Evolutionary conservation across 1,139 yeast species (phyloP), one percentile per base, ranked within the genome.

Genomic region (Candida sp.): DNA sequence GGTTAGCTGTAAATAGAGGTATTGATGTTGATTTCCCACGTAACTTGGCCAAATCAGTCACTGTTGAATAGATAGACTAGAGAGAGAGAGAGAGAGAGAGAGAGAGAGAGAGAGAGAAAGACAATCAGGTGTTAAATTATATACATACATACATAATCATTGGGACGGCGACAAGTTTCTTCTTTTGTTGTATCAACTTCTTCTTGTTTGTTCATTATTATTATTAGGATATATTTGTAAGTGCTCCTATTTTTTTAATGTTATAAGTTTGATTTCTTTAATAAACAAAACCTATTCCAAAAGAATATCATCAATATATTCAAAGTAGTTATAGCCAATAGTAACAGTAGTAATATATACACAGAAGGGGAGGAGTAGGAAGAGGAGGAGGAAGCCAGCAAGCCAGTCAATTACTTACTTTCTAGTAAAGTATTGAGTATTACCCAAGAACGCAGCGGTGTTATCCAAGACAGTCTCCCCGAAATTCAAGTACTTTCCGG

Each of bases 21-120:
- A 88, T 90, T 63, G 97, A 96, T 69, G 99, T 96, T 53, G 99
- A 96, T 72, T 94, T 94, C 85, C 99, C 99, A 61, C 88, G 99
- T 76, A 96, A 96, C 77, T 83, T 96, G 77, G 99, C 99, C 58
- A 96, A 96, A 80, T 88, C 97, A 44, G 99, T 96, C 53, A 96
- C 99, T 49, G 99, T 96, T 57, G 98, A 88, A 77, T 89, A 80
- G 57, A 44, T 42, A 17, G 17, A 17, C 17, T 17, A 17, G 39
- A 9, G 25, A 23, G 39, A 35, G 26, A 25, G 8, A 34, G 38
- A 5, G 22, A 34, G 38, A 34, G 7, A 34, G 38, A 34, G 17
- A 34, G 17, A 12, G 25, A 37, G 41, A 37, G 39, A 7, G 25
- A 35, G 41, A 37, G n/a, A 35, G 7, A 35, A 11, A 37, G 17